A percentile compares a stretch with the other conserved stretches of the same genome.
These are phyloP conservation scores for Clohesyomyces aquaticus DNA, from an alignment of 495 filamentous ascomycete genomes.

Conservation along the genomic window DNA sequence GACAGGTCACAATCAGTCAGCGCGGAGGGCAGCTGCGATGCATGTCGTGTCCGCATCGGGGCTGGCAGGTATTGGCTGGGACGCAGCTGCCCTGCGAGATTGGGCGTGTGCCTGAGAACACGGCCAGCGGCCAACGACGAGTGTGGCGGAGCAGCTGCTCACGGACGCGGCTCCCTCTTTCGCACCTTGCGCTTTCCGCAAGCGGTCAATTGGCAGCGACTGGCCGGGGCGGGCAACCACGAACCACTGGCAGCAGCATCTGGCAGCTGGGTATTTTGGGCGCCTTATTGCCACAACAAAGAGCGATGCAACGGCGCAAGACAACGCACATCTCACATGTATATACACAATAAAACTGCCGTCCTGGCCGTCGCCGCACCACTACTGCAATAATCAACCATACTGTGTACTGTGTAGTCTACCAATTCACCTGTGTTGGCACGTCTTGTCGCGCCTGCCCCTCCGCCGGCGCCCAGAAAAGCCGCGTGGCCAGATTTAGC, in stretches of 20 bases:
- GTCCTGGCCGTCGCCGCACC: too few relatives aligned
- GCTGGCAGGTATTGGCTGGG: neutral
- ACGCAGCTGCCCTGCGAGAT: neutral
- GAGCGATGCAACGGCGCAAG: neutral
- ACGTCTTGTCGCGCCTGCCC: neutral
- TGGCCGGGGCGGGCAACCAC: too few relatives aligned
- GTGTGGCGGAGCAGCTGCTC: slow-evolving; percentile 7
- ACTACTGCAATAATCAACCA: too few relatives aligned
- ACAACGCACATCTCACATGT: too few relatives aligned
- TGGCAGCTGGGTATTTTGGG: neutral
- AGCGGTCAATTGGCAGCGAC: neutral
- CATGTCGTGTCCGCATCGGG: slow-evolving; percentile 1
- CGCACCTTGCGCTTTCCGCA: neutral
- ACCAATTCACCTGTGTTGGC: too few relatives aligned
- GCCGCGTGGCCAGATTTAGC: slow-evolving; percentile 35
- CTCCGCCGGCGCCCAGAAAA: neutral
- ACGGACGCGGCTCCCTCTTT: neutral
- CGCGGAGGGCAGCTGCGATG: neutral
- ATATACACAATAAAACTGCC: too few relatives aligned
- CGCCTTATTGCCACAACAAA: neutral
- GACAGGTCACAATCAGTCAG: slow-evolving; percentile 6
- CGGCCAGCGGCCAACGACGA: neutral
- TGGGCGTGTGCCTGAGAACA: neutral
- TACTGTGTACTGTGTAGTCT: neutral
- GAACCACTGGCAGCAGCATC: neutral